phyloP scores from a whole-genome alignment of 2,329 filamentous ascomycete species.

The Phaeosphaeriaceae sp. region DNA sequence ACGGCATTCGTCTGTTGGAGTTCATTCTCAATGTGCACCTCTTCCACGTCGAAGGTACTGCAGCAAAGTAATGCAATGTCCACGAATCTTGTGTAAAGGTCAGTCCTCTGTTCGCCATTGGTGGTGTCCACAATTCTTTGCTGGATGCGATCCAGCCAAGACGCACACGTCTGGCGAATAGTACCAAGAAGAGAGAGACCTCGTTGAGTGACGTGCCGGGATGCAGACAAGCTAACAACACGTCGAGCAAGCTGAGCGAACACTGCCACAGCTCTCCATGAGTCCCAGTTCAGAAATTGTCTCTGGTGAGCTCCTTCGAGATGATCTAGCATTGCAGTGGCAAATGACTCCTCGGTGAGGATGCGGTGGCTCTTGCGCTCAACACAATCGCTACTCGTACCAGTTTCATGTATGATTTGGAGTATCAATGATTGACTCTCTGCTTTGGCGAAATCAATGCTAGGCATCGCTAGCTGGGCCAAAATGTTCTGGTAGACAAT shows the following conservation, averaged over 20 bases:
- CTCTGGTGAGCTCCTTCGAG: constrained; percentile 18
- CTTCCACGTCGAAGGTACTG: constrained; percentile 56
- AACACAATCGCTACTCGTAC: constrained; percentile 36
- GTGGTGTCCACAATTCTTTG: constrained; percentile 25
- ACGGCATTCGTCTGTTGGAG: constrained; percentile 28
- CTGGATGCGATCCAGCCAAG: constrained; percentile 51
- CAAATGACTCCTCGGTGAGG: constrained; percentile 47
- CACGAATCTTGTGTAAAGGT: constrained; percentile 44
- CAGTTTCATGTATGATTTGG: constrained; percentile 60
- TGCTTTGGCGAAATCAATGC: constrained; percentile 59
- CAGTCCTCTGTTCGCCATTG: constrained; percentile 34
- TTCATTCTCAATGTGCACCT: constrained; percentile 29
- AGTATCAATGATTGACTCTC: constrained; percentile 58
- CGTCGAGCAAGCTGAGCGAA: constrained; percentile 54
- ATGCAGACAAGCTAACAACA: constrained; percentile 51
- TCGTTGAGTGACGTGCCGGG: constrained; percentile 15
- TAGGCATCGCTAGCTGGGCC: constrained; percentile 55
- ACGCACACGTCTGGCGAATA: constrained; percentile 44
- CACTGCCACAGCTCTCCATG: constrained; percentile 48
- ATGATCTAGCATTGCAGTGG: constrained; percentile 17
- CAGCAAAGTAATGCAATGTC: constrained; percentile 54
- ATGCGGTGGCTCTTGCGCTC: constrained; percentile 48
- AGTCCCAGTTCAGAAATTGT: constrained; percentile 43
- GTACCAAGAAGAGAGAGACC: constrained; percentile 43
- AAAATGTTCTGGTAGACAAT: constrained; percentile 66